Base-by-base conservation (phyloP, 2,329 filamentous ascomycete genomes). In the Penicillium frequentans region DNA sequence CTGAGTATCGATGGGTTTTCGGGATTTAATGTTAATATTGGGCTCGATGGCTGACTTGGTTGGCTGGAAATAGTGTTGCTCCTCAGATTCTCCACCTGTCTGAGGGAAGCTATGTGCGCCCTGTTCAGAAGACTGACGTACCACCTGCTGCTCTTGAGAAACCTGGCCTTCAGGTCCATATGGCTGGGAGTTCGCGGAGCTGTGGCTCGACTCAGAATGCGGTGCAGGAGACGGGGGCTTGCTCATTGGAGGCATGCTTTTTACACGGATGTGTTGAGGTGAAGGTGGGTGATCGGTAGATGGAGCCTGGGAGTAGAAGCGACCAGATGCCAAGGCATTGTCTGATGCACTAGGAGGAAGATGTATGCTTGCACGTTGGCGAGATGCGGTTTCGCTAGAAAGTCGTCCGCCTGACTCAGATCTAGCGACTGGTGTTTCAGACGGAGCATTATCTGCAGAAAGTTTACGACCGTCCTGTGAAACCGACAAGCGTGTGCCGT, bases 241-340 rank as follows among this genome's bases (percentile, higher is more conserved):
- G 37, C 48, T 43, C 3, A 48, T 48, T 39, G 57, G 39, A 47
- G 53, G 55, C n/a, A 51, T 49, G 10, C 54, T 57, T 26, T 53
- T 58, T 11, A 43, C 21, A 8, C 59, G 54, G 37, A 27, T 37
- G 27, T 59, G 58, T 7, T 50, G 56, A 54, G 48, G 3, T 37
- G 43, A 19, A 6, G 23, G 23, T 7, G 44, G 29, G 11, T 10
- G 8, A 13, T 54, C 46, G 13, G n/a, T 31, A 14, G 60, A 51
- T n/a, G 56, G 56, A 3, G 55, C 14, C 11, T 58, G 56, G 8
- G 64, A 64, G 24, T 66, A 66, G 19, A 66, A 66, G 4, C 62
- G 58, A 33, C 52, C 43, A n/a, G 57, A 26, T 13, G 26, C 23
- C 19, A 63, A 3, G 33, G 57, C 29, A 23, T 44, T 49, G 14